phyloP scores from a whole-genome alignment of 1,139 yeast genomes.

The Taphrina communis region DNA sequence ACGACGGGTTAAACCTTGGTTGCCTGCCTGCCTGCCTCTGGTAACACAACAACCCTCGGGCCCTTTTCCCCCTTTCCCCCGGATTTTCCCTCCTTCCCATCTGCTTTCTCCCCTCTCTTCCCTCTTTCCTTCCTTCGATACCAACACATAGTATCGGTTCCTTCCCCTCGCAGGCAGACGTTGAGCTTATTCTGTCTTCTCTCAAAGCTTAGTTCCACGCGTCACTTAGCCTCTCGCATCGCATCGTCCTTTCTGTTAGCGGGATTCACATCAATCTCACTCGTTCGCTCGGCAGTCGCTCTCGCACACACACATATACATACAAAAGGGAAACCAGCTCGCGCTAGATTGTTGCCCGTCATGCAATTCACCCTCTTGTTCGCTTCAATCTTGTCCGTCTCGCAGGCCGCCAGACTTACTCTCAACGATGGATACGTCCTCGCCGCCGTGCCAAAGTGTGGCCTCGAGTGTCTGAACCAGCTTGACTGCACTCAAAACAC shows the following conservation, averaged over 20 bases:
- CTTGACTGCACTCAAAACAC: constrained; percentile 14
- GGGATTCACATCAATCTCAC: neutral
- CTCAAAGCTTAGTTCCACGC: too few relatives aligned
- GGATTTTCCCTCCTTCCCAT: neutral
- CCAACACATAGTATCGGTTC: neutral
- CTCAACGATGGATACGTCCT: constrained; percentile 4
- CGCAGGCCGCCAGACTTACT: constrained; percentile 16
- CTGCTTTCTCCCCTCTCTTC: neutral
- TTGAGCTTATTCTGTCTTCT: neutral
- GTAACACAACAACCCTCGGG: too few relatives aligned
- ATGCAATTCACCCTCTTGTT: constrained; percentile 8
- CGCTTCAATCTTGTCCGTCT: constrained; percentile 6
- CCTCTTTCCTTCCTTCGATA: neutral
- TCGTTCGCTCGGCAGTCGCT: neutral
- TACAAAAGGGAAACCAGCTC: neutral
- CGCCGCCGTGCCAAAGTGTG: constrained; percentile 16
- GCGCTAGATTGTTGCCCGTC: neutral
- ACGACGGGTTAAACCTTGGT: too few relatives aligned
- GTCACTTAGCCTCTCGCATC: too few relatives aligned
- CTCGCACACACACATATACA: too few relatives aligned
- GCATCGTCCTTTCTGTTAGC: too few relatives aligned
- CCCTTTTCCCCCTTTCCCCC: neutral
- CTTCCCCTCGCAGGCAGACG: neutral
- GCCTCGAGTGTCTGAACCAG: constrained; percentile 6
- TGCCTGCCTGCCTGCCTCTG: too few relatives aligned